Evolutionary conservation across 768 basidiomycete genomes (phyloP), one percentile per base, ranked within the genome.

Genomic region (Amanita phalloides): DNA sequence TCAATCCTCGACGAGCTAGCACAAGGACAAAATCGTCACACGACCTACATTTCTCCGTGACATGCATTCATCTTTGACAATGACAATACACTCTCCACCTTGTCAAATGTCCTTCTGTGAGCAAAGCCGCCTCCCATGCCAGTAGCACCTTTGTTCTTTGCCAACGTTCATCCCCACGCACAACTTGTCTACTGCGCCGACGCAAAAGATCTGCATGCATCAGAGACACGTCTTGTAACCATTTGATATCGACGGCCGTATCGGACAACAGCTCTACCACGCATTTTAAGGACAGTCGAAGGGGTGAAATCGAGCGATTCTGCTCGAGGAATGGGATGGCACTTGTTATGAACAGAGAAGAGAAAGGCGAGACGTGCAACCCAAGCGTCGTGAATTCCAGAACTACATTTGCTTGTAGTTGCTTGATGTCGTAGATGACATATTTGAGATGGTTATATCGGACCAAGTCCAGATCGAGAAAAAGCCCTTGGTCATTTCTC

Each of bases 321-420:
- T 37, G n/a, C 23, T 45, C 51, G 17, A 52, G 43, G 33, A 36
- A 45, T 3, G 51, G 51, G 20, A 52, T 21, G 28, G 41, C 26
- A 35, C 51, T 45, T 2, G 17, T 26, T 1, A 52, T 3, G 28
- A 26, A 45, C 26, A 36, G 20, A 20, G 44, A 25, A 36, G 43
- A 52, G 21, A 37, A 17, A 45, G 35, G n/a, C 11, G 43, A 39
- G 23, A 52, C 51, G 10, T 45, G 43, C 25, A 21, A 8, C 10
- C 43, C 51, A 10, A 52, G 14, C 28, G 51, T 52, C n/a, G 51
- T 44, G 26, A 52, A 52, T 28, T 52, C 51, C 4, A 52, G 25
- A 37, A 52, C 32, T 8, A 20, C 41, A 2, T 35, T 17, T 21
- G 10, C 43, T 36, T 52, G 51, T 1, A 26, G 36, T 23, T 14